Conservation (phyloP, 1,139 yeast genomes). For the Kodamaea plutei region DNA sequence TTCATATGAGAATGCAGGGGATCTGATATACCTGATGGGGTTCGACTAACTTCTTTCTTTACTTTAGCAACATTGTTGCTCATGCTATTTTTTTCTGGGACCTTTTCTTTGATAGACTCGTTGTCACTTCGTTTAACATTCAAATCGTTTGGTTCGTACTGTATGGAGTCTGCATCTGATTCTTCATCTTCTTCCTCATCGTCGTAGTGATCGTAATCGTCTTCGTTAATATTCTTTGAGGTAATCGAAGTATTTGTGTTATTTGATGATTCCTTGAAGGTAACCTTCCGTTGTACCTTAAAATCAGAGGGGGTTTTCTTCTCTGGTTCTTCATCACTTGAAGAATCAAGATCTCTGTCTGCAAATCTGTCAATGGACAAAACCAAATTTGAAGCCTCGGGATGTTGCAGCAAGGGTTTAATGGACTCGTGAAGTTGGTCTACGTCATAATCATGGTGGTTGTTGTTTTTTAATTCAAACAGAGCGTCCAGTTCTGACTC, state of each 20-base stretch:
- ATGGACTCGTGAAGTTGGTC: constrained; percentile 6
- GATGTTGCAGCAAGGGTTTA: constrained; percentile 2
- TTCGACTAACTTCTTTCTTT: too few species aligned
- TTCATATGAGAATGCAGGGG: too few species aligned
- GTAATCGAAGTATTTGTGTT: too few species aligned
- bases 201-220: too few species aligned
- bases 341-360: constrained; percentile 15
- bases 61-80: too few species aligned
- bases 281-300: constrained; percentile 2
- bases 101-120: too few species aligned
- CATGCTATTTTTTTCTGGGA: too few species aligned
- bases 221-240: not conserved
- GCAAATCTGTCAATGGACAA: constrained; percentile 33
- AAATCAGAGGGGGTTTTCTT: too few species aligned
- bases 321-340: constrained; percentile 18
- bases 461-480: constrained; percentile 3
- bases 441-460: constrained; percentile 8
- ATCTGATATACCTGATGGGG: too few species aligned
- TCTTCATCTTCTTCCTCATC: constrained; percentile 1
- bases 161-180: constrained; percentile 39
- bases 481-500: constrained; percentile 2
- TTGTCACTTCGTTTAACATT: too few species aligned
- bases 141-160: constrained; percentile 29
- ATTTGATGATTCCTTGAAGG: constrained; percentile 2
- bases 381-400: constrained; percentile 24